Evolutionary conservation across 352 stramenopile species (phyloP).

Genomic region (Globisporangium yorkense): DNA sequence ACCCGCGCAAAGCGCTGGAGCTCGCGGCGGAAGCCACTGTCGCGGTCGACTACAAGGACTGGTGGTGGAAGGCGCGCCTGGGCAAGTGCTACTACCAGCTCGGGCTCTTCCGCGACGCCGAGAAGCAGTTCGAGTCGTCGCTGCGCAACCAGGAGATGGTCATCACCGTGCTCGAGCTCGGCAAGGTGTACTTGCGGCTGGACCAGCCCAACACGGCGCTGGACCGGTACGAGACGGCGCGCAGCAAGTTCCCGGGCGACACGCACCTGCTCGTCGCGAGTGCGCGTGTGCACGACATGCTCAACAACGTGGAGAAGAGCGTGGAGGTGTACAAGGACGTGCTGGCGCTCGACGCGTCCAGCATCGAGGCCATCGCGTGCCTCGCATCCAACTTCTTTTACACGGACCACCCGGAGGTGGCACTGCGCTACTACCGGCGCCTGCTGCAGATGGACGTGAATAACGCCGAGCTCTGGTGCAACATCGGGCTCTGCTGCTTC

Average conservation of each 20-base stretch:
- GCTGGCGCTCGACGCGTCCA: constrained; percentile 82
- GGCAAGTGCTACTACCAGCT: constrained; percentile 95
- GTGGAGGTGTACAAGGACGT: constrained; percentile 86
- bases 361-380: constrained; percentile 89
- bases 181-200: constrained; percentile 94
- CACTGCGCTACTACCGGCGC: constrained; percentile 90
- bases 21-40: constrained; percentile 88
- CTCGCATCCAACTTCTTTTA: constrained; percentile 93
- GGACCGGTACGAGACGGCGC: constrained; percentile 71
- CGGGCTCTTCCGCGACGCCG: constrained; percentile 88
- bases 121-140: constrained; percentile 90
- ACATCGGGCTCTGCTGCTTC: constrained; percentile 93
- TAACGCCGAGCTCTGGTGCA: constrained; percentile 92
- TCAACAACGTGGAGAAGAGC: constrained; percentile 81
- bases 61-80: constrained; percentile 93
- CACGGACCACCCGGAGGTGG: constrained; percentile 88
- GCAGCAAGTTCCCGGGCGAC: constrained; percentile 69
- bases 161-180: constrained; percentile 87
- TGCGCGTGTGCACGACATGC: constrained; percentile 90
- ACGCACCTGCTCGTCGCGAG: constrained; percentile 78
- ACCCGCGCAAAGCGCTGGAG: constrained; percentile 89
- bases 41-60: constrained; percentile 88
- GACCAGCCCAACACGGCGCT: constrained; percentile 92
- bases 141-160: constrained; percentile 87
- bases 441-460: constrained; percentile 92